Percentiles rank a stretch among this genome's conserved stretches.
Evolutionary conservation across 2,329 filamentous ascomycete genomes (phyloP).

Genomic region (Septoria petroselini): DNA sequence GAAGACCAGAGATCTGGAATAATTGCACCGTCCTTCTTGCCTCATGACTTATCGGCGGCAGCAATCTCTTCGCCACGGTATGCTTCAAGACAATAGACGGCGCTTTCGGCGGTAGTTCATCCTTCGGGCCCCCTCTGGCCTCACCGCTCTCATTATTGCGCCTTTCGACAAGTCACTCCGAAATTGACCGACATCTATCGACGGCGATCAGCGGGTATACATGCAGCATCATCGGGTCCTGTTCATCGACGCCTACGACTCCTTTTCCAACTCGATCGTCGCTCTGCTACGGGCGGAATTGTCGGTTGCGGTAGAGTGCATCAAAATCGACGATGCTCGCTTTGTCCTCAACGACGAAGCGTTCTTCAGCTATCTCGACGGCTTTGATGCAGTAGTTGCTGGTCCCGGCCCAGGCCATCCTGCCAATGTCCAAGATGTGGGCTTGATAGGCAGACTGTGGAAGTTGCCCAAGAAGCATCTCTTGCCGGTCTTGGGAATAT

Average conservation of each 20-base stretch:
- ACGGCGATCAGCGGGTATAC: slow-evolving; percentile 8
- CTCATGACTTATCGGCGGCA: no score
- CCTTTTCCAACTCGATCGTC: slow-evolving; percentile 93
- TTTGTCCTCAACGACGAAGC: slow-evolving; percentile 39
- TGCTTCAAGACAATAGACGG: not conserved
- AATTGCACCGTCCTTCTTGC: not conserved
- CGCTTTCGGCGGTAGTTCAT: slow-evolving; percentile 1
- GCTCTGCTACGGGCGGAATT: slow-evolving; percentile 71
- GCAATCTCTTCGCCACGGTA: not conserved
- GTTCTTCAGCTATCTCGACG: slow-evolving; percentile 47
- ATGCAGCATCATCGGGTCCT: slow-evolving; percentile 53
- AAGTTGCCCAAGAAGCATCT: slow-evolving; percentile 55
- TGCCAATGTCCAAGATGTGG: slow-evolving; percentile 68
- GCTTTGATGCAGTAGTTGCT: slow-evolving; percentile 81
- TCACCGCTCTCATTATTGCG: not conserved
- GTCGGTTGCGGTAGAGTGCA: slow-evolving; percentile 55
- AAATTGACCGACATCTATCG: slow-evolving; percentile 14
- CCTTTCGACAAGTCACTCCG: slow-evolving; percentile 5
- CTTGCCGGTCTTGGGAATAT: slow-evolving; percentile 81
- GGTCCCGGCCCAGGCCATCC: slow-evolving; percentile 89
- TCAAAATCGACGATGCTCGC: slow-evolving; percentile 61
- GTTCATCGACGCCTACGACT: slow-evolving; percentile 94
- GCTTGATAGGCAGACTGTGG: slow-evolving; percentile 78
- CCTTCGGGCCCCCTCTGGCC: not conserved
- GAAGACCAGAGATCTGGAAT: no score